Percentiles rank a stretch among this genome's conserved stretches.
Evolutionary conservation across 176 grass and related monocot genomes (phyloP).

Genomic region (Chloris gayana): DNA sequence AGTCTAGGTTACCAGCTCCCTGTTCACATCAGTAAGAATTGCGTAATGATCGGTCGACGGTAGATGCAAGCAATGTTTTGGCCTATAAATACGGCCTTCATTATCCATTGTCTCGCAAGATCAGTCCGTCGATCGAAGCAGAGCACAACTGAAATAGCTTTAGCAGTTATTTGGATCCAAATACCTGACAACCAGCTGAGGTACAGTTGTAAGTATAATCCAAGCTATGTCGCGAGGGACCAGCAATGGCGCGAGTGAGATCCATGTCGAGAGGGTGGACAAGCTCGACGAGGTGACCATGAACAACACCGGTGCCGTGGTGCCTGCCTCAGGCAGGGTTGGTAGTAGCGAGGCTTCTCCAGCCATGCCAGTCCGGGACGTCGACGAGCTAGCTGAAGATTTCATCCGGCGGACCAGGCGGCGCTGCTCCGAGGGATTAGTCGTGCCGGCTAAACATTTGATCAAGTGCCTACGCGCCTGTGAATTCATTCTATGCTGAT

Average conservation of each 20-base stretch:
- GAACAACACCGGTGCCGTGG: no score
- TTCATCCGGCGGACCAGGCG: constrained; percentile 27
- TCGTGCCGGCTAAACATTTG: not conserved
- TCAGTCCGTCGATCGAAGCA: not conserved
- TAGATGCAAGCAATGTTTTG: not conserved
- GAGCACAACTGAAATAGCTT: not conserved
- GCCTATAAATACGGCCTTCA: constrained; percentile 7
- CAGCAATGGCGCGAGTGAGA: not conserved
- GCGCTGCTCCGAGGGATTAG: not conserved
- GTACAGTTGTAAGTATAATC: not conserved
- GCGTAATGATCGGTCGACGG: not conserved
- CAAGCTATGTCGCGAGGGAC: not conserved
- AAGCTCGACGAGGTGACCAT: not conserved
- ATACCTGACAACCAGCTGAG: no score
- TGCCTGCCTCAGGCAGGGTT: not conserved
- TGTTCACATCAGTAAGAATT: constrained; percentile 5
- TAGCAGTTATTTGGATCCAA: not conserved
- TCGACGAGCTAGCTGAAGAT: constrained; percentile 4
- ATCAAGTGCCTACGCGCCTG: no score
- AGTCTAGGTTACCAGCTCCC: not conserved
- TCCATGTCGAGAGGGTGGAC: constrained; percentile 27
- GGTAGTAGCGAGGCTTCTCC: not conserved
- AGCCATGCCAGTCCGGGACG: not conserved
- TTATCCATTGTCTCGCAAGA: not conserved
- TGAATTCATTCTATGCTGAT: no score